These are phyloP conservation scores for Orbilia ellipsospora DNA, from an alignment of 2,329 filamentous ascomycete species.

Conservation along the genomic window DNA sequence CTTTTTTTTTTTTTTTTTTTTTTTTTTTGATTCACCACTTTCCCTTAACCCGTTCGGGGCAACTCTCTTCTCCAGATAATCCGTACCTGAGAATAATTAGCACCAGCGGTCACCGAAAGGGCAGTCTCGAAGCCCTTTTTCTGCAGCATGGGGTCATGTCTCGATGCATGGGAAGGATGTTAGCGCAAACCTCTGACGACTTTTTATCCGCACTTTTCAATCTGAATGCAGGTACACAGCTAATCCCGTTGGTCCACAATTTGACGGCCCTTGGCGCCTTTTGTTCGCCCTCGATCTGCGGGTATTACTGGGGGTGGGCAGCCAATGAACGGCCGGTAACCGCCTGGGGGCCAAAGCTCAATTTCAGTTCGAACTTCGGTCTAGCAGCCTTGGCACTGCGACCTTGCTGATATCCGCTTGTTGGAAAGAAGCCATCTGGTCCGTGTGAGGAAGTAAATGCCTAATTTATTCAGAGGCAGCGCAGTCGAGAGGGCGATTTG, in stretches of 20 bases:
- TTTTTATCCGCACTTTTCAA: conserved; percentile 53
- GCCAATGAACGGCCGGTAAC: conserved; percentile 36
- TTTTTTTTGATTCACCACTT: too few relatives aligned
- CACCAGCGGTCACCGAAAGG: conserved; percentile 20
- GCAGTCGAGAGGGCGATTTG: too few relatives aligned
- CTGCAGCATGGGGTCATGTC: conserved; percentile 17
- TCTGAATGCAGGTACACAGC: conserved; percentile 56
- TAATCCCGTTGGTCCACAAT: conserved; percentile 55
- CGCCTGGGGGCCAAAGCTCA: conserved; percentile 47
- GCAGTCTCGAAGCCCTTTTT: conserved; percentile 32
- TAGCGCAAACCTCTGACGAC: conserved; percentile 54
- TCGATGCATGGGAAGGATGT: conserved; percentile 34
- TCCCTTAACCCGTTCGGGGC: neutral
- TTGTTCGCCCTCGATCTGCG: conserved; percentile 51
- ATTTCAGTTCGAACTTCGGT: conserved; percentile 48
- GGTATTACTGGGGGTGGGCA: conserved; percentile 38
- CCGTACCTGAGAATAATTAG: neutral
- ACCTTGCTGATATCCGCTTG: conserved; percentile 47
- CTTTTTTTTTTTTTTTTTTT: too few relatives aligned
- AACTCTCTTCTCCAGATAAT: neutral
- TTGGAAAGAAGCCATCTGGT: conserved; percentile 9
- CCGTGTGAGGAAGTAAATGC: conserved; percentile 1
- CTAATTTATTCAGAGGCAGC: conserved; percentile 7
- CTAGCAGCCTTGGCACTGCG: conserved; percentile 50
- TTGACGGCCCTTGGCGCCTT: conserved; percentile 55